phyloP scores from a whole-genome alignment of 139 green algal species.

The Gonium pectorale region DNA sequence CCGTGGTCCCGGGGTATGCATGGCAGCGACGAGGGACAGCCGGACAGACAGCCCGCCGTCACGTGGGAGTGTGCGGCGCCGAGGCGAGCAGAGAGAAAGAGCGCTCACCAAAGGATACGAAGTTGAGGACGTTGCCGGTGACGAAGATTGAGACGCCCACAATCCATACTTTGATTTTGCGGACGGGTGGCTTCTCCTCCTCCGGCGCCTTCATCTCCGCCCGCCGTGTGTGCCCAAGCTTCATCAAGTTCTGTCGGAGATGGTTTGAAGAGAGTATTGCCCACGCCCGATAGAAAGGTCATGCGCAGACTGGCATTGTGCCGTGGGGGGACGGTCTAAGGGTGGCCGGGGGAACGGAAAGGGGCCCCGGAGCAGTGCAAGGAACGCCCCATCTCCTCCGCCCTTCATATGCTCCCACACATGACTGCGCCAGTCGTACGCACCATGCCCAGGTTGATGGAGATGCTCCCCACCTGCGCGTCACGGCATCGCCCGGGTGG shows the following conservation, averaged over 20 bases:
- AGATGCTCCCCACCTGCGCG: constrained; percentile 77
- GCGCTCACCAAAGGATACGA: constrained; percentile 73
- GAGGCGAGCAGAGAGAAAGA: too few relatives aligned
- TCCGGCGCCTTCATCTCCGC: constrained; percentile 46
- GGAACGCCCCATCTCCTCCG: not conserved
- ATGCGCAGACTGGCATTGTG: too few relatives aligned
- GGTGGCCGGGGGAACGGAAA: too few relatives aligned
- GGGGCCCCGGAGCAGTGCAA: too few relatives aligned
- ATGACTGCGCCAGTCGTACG: not conserved
- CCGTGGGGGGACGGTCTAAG: too few relatives aligned
- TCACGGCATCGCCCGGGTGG: too few relatives aligned
- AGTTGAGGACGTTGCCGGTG: constrained; percentile 85
- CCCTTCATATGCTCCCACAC: not conserved
- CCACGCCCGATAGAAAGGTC: too few relatives aligned
- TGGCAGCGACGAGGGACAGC: too few relatives aligned
- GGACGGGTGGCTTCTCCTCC: constrained; percentile 53
- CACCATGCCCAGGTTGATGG: constrained; percentile 85
- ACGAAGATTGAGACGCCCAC: constrained; percentile 77
- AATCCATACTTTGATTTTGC: constrained; percentile 71
- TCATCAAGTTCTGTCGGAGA: constrained; percentile 91
- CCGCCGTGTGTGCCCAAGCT: constrained; percentile 86
- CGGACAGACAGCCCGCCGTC: too few relatives aligned
- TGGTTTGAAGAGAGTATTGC: too few relatives aligned
- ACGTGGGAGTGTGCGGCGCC: too few relatives aligned
- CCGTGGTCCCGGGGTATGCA: too few relatives aligned